A percentile compares a stretch with the other conserved stretches of the same genome.
These are phyloP conservation scores for Russula sp. DNA, from an alignment of 768 basidiomycete genomes.

Conservation along the genomic window DNA sequence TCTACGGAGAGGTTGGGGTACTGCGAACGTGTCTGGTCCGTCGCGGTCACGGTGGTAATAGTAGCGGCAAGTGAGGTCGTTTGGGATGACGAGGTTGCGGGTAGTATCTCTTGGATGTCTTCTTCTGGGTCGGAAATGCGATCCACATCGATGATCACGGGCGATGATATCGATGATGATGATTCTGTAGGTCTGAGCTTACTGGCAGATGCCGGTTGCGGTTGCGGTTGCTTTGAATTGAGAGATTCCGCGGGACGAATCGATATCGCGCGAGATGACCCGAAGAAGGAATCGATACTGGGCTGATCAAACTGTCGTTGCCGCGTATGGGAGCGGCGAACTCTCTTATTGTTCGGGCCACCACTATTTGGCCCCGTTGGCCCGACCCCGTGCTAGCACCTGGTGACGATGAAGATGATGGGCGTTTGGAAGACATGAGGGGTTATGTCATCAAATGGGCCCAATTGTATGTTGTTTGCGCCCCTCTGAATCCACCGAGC, in stretches of 20 bases:
- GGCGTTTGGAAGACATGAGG: conserved; percentile 19
- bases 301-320: conserved; percentile 13
- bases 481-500: too few relatives aligned
- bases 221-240: conserved; percentile 12
- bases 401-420: conserved; percentile 15
- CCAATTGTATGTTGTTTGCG: too few relatives aligned
- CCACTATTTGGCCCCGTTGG: background rate
- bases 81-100: background rate
- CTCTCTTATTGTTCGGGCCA: conserved; percentile 13
- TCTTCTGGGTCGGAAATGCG: conserved; percentile 31
- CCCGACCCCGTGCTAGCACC: conserved; percentile 5
- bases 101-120: too few relatives aligned
- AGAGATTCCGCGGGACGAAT: conserved; percentile 17
- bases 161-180: conserved; percentile 15
- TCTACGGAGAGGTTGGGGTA: conserved; percentile 47
- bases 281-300: conserved; percentile 26
- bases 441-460: conserved; percentile 20
- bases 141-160: conserved; percentile 39
- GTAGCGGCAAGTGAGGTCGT: background rate
- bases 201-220: conserved; percentile 3
- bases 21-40: conserved; percentile 19
- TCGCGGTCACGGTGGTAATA: background rate
- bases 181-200: background rate
- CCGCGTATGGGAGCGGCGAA: conserved; percentile 1
- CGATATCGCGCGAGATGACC: conserved; percentile 7